These are phyloP conservation scores for Aegle marmelos DNA, from an alignment of 345 rosid genomes.

Conservation along the genomic window DNA sequence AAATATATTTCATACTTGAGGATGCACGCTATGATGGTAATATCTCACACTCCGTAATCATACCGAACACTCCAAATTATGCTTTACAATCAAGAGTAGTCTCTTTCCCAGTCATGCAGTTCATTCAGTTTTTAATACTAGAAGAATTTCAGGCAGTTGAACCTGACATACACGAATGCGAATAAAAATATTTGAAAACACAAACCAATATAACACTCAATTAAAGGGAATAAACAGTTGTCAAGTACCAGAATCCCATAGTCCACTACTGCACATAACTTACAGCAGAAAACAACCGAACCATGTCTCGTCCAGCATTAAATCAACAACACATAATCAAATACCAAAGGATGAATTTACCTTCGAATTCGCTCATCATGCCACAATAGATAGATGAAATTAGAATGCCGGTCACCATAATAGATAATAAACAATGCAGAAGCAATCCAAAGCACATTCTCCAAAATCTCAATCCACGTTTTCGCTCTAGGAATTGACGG, in stretches of 20 bases:
- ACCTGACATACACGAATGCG: neutral
- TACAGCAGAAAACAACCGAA: neutral
- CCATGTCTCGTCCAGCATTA: neutral
- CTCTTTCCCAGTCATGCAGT: neutral
- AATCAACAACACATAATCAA: neutral
- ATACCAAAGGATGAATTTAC: slow-evolving; percentile 25
- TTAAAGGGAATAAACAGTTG: neutral
- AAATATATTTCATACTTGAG: neutral
- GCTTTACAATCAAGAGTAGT: neutral
- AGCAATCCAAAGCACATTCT: slow-evolving; percentile 80
- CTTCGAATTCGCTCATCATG: slow-evolving; percentile 85
- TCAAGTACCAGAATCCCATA: neutral
- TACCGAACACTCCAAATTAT: neutral
- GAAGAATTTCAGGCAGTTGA: neutral
- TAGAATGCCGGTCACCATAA: slow-evolving; percentile 75
- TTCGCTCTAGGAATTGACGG: slow-evolving; percentile 35
- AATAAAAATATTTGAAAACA: neutral
- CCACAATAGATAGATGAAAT: slow-evolving; percentile 61
- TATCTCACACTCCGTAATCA: neutral
- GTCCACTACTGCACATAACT: neutral
- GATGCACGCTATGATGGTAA: neutral
- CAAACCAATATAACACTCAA: neutral
- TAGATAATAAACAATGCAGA: slow-evolving; percentile 74
- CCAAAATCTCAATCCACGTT: slow-evolving; percentile 70
- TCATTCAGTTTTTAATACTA: neutral